These are phyloP conservation scores for Circinella umbellata DNA, from an alignment of 371 early-diverging fungal genomes.

Conservation along the genomic window DNA sequence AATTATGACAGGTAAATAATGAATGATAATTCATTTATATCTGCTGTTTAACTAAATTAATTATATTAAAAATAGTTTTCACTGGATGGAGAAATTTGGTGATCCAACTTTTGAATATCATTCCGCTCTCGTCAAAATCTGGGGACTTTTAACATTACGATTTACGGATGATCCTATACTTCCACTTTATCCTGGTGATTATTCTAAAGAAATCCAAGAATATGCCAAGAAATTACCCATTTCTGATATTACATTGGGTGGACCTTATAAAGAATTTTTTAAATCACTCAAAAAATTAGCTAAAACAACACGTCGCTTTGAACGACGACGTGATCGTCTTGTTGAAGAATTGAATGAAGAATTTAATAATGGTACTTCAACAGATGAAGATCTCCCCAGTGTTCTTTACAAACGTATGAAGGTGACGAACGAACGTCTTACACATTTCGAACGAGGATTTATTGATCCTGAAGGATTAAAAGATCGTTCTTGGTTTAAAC, in stretches of 20 bases:
- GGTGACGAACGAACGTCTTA: slow-evolving; percentile 44
- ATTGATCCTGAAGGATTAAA: slow-evolving; percentile 58
- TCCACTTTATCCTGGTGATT: slow-evolving; percentile 44
- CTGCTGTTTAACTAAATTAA: neutral
- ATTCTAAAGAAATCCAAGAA: slow-evolving; percentile 25
- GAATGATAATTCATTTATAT: too few relatives aligned
- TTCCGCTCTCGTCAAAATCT: slow-evolving; percentile 46
- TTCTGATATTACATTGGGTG: neutral
- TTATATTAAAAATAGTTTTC: slow-evolving; percentile 23
- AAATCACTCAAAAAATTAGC: slow-evolving; percentile 16
- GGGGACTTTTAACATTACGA: slow-evolving; percentile 45
- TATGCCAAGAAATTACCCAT: slow-evolving; percentile 23
- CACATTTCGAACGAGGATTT: slow-evolving; percentile 58
- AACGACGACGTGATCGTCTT: slow-evolving; percentile 15
- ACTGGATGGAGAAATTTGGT: slow-evolving; percentile 72
- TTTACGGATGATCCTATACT: slow-evolving; percentile 42
- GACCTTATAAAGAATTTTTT: neutral
- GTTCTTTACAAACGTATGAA: slow-evolving; percentile 26
- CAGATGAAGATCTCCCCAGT: slow-evolving; percentile 22
- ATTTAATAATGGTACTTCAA: neutral
- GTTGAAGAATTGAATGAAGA: slow-evolving; percentile 11
- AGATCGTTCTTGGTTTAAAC: slow-evolving; percentile 68
- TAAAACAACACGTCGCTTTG: slow-evolving; percentile 16
- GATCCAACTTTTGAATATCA: slow-evolving; percentile 70
- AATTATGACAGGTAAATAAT: slow-evolving; percentile 50